Evolutionary conservation across 78 protist genomes (phyloP), one percentile per base, ranked within the genome.

Genomic region (Speleostelium caveatum): DNA sequence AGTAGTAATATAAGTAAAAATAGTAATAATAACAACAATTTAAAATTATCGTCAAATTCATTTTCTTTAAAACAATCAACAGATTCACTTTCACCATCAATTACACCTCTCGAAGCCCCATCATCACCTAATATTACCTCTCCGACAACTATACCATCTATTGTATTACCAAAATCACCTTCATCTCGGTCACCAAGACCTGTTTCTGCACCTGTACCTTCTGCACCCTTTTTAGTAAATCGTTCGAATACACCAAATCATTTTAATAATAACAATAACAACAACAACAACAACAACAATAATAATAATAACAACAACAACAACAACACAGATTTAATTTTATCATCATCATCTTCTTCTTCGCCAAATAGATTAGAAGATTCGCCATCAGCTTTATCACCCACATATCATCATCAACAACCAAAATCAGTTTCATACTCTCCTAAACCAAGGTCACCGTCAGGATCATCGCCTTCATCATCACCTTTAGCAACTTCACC

Each of bases 91-190:
- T 45, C 89, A 35, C 89, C 89, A 41, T n/a, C n/a, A n/a, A n/a
- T n/a, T n/a, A n/a, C n/a, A n/a, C 89, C 89, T 21, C 78, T 59
- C 35, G 5, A 38, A 39, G 28, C n/a, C 6, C 1, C 66, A 14
- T 24, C 35, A 17, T 58, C 63, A 58, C 63, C 63, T 19, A 62
- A 62, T 62, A 6, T 21, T 24, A 33, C 32, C n/a, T 22, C 59
- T 63, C n/a, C 30, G 49, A 65, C 74, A 75, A 80, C 75, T 62
- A 53, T 67, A 36, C 75, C 89, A 36, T 7, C 51, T 17, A 51
- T 80, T 7, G 51, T 68, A n/a, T 28, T 80, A 45, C 89, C 89
- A 55, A 80, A 80, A 80, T 80, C 89, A 65, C 87, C 87, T 28
- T 36, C 68, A 8, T 65, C 75, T 17, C 28, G 89, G 55, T 35